Percentiles rank a stretch among this genome's conserved stretches.
phyloP scores from a whole-genome alignment of 2,329 filamentous ascomycete genomes.

The Aspergillus caelatus region DNA sequence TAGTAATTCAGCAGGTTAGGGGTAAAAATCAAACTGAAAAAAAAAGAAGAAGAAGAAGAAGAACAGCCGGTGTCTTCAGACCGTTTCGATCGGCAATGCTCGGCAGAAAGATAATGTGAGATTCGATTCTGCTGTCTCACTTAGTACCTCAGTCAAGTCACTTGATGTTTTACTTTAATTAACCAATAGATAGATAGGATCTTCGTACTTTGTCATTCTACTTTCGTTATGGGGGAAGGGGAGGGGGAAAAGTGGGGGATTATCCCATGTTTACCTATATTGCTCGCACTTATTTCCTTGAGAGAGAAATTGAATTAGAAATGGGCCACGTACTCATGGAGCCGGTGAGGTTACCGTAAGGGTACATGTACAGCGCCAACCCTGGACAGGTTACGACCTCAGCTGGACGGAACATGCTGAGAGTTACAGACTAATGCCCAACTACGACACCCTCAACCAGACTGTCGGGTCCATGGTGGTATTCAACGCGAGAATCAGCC shows the following conservation, averaged over 20 bases:
- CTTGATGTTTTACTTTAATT: conserved; percentile 6
- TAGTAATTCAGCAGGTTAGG: neutral
- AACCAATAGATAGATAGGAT: neutral
- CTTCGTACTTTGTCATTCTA: conserved; percentile 4
- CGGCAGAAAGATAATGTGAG: conserved; percentile 11
- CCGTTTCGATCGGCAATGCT: conserved; percentile 24
- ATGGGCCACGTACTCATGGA: neutral
- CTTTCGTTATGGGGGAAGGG: neutral
- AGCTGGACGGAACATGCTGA: conserved; percentile 17
- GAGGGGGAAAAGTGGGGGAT: neutral
- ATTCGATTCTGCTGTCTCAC: conserved; percentile 17
- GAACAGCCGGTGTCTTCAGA: conserved; percentile 6
- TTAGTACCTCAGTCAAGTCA: neutral
- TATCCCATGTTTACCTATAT: conserved; percentile 3
- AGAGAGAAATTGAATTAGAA: neutral
- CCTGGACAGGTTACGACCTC: conserved; percentile 14
- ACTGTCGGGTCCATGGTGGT: conserved; percentile 29
- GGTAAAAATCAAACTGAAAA: neutral
- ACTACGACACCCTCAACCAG: conserved; percentile 29
- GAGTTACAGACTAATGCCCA: conserved; percentile 27
- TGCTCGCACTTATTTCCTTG: neutral
- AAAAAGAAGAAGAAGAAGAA: neutral
- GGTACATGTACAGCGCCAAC: conserved; percentile 3
- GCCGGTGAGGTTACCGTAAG: neutral
- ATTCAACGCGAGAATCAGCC: conserved; percentile 20